A percentile compares a stretch with the other conserved stretches of the same genome.
Evolutionary conservation across 208 protist species (phyloP).

Genomic region (Trypanosoma congolense): DNA sequence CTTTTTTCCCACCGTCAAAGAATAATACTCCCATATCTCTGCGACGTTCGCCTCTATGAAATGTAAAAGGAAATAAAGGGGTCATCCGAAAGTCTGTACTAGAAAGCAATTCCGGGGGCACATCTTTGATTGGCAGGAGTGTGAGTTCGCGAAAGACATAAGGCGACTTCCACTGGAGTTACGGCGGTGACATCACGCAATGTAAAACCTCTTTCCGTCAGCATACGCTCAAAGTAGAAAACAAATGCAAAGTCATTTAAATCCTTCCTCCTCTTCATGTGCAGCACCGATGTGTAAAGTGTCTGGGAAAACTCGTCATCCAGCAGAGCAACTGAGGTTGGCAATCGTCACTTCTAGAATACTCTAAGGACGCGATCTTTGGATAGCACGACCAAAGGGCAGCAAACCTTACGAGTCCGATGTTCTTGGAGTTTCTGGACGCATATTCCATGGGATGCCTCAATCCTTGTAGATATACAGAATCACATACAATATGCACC

Average conservation of each 20-base stretch:
- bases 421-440: constrained; percentile 68
- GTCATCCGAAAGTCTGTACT: constrained; percentile 60
- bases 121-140: constrained; percentile 40
- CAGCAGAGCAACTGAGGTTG: constrained; percentile 67
- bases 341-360: constrained; percentile 42
- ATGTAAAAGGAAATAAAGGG: constrained; percentile 35
- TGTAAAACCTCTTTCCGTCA: constrained; percentile 66
- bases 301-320: constrained; percentile 70
- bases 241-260: constrained; percentile 49
- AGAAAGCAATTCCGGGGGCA: constrained; percentile 45
- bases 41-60: constrained; percentile 32
- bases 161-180: constrained; percentile 57
- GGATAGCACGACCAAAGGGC: constrained; percentile 81
- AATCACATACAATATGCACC: constrained; percentile 61
- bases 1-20: constrained; percentile 82
- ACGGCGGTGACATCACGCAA: constrained; percentile 70
- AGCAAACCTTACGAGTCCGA: constrained; percentile 62
- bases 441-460: constrained; percentile 33
- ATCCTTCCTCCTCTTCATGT: constrained; percentile 37
- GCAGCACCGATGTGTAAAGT: constrained; percentile 45
- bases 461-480: constrained; percentile 49
- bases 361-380: constrained; percentile 70
- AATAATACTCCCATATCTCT: constrained; percentile 56
- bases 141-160: constrained; percentile 76
- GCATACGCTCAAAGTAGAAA: constrained; percentile 78